These are phyloP conservation scores for Claviceps sorghi DNA, from an alignment of 2,329 filamentous ascomycete genomes.

Conservation along the genomic window DNA sequence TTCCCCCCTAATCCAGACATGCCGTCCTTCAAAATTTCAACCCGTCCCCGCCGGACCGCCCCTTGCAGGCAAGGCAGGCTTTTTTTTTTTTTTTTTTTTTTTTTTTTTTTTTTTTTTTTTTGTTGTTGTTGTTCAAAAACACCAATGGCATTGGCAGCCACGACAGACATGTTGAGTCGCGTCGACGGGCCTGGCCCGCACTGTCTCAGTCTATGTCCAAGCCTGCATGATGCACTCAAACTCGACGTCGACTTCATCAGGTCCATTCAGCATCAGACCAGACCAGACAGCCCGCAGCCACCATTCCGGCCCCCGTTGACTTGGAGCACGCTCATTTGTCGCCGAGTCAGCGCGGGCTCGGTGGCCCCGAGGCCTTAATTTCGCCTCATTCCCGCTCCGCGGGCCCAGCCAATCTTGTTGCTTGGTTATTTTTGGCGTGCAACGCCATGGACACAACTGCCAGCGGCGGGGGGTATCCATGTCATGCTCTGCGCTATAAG, in stretches of 20 bases:
- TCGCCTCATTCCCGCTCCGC: conserved; percentile 11
- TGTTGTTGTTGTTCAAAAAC: too few species aligned
- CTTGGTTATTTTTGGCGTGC: background rate
- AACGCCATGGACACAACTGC: background rate
- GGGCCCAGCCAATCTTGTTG: background rate
- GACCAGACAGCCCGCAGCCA: background rate
- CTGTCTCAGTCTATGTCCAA: background rate
- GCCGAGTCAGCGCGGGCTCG: background rate
- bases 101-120: too few species aligned
- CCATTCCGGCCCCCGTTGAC: background rate
- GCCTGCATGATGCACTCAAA: background rate
- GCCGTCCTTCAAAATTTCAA: too few species aligned
- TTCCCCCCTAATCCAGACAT: background rate
- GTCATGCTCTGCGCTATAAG: background rate
- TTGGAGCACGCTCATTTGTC: background rate
- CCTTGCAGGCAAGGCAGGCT: background rate
- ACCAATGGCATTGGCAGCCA: too few species aligned
- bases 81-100: too few species aligned
- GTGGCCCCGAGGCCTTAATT: conserved; percentile 10
- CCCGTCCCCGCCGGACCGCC: background rate
- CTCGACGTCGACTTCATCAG: too few species aligned
- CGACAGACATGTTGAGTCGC: background rate
- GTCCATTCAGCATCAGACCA: background rate
- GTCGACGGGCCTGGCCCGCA: background rate
- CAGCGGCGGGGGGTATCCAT: background rate